Percentiles rank a stretch among this genome's conserved stretches.
phyloP scores from a whole-genome alignment of 345 rosid species.

The Theobroma cacao region DNA sequence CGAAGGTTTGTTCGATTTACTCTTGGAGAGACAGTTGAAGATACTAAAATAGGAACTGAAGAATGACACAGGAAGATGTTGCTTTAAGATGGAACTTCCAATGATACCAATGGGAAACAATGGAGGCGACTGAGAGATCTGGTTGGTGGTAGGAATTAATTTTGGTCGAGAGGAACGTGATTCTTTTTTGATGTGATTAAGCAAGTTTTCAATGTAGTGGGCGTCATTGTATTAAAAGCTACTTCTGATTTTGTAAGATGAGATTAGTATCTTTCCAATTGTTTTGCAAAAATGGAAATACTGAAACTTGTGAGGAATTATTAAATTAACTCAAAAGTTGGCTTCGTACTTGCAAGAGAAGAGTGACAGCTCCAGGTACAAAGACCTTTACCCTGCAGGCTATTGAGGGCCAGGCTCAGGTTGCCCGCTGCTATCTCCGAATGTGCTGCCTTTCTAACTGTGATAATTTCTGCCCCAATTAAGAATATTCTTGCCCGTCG shows the following conservation, averaged over 20 bases:
- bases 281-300: neutral
- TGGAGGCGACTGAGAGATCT: neutral
- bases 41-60: conserved; percentile 22
- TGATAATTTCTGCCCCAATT: no score
- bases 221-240: neutral
- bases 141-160: conserved; percentile 13
- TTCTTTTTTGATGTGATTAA: conserved; percentile 21
- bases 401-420: no score
- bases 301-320: neutral
- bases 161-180: conserved; percentile 17
- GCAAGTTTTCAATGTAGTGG: neutral
- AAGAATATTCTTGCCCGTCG: no score
- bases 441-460: no score
- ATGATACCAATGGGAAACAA: neutral
- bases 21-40: conserved; percentile 61
- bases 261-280: neutral
- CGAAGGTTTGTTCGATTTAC: conserved; percentile 66
- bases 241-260: neutral
- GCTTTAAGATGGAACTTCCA: neutral
- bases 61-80: neutral
- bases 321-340: conserved; percentile 3
- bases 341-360: neutral
- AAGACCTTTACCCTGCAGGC: no score
- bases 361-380: neutral
- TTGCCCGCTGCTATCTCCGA: no score